These are phyloP conservation scores for Xerocomus spinulosus DNA, from an alignment of 768 basidiomycete genomes.

Conservation along the genomic window DNA sequence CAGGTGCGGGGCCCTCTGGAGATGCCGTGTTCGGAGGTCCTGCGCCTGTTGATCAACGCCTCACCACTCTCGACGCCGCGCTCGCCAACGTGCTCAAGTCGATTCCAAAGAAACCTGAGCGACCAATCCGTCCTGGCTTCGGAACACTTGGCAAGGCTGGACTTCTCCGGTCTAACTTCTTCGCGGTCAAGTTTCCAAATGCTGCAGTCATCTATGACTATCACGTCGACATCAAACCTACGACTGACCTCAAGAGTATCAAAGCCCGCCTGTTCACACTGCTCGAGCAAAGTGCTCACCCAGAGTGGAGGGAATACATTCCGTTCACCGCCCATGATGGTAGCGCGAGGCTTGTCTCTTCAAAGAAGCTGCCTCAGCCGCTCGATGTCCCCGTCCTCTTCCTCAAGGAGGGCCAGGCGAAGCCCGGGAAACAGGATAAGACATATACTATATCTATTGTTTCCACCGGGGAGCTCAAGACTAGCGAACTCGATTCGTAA, in stretches of 20 bases:
- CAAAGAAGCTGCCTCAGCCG: slow-evolving; percentile 34
- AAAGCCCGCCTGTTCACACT: slow-evolving; percentile 39
- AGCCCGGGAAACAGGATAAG: slow-evolving; percentile 29
- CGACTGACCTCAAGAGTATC: slow-evolving; percentile 34
- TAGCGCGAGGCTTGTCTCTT: slow-evolving; percentile 40
- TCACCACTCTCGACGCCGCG: slow-evolving; percentile 20
- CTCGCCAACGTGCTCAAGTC: slow-evolving; percentile 30
- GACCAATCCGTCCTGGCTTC: slow-evolving; percentile 46
- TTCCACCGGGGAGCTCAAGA: slow-evolving; percentile 28
- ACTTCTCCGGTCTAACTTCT: slow-evolving; percentile 48
- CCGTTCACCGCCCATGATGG: slow-evolving; percentile 39
- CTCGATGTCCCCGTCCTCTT: slow-evolving; percentile 33
- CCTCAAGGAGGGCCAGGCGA: slow-evolving; percentile 38
- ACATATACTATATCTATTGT: slow-evolving; percentile 38
- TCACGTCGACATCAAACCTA: slow-evolving; percentile 36
- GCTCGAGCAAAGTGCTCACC: slow-evolving; percentile 35
- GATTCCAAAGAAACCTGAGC: slow-evolving; percentile 28
- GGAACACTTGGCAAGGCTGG: slow-evolving; percentile 38
- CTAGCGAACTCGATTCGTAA: slow-evolving; percentile 31
- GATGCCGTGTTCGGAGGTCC: slow-evolving; percentile 28
- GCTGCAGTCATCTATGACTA: slow-evolving; percentile 41
- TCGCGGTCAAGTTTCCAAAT: slow-evolving; percentile 40
- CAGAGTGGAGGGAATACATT: slow-evolving; percentile 36
- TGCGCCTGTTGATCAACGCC: slow-evolving; percentile 33
- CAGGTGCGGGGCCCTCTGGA: slow-evolving; percentile 24